Evolutionary conservation across 2,329 filamentous ascomycete genomes (phyloP).

Genomic region (Venturia pyrina): DNA sequence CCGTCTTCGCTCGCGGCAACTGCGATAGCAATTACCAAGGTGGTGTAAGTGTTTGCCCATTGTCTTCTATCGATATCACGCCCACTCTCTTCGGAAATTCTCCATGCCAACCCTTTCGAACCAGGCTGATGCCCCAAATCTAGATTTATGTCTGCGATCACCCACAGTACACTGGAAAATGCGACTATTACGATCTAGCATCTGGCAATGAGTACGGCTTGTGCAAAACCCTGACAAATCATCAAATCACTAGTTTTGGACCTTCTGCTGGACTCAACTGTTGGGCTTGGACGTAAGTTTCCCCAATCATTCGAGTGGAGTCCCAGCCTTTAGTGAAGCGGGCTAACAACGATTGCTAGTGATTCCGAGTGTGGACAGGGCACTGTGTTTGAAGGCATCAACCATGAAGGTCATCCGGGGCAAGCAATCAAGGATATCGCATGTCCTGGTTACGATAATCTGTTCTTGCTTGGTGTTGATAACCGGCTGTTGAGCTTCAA

Average conservation of each 20-base stretch:
- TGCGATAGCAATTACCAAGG: not conserved
- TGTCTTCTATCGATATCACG: not conserved
- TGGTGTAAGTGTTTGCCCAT: not conserved
- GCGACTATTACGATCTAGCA: not conserved
- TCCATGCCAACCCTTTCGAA: not conserved
- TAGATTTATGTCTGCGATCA: not conserved
- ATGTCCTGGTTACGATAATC: not conserved
- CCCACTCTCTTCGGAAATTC: not conserved
- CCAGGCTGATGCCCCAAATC: not conserved
- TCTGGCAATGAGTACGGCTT: not conserved
- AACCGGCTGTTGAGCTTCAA: not conserved
- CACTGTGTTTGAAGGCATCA: not conserved
- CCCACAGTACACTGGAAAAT: not conserved
- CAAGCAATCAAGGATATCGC: not conserved
- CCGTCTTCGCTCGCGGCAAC: not conserved
- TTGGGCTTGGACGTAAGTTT: not conserved
- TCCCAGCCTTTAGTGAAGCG: not conserved
- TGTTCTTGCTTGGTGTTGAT: not conserved
- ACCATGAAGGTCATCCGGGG: not conserved
- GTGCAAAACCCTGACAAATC: not conserved
- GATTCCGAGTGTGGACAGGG: not conserved
- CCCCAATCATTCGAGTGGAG: not conserved
- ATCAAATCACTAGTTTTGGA: not conserved
- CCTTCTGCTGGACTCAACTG: not conserved
- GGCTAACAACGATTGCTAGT: not conserved